These are phyloP conservation scores for Nemophila menziesii DNA, from an alignment of 257 asterid genomes.

Conservation along the genomic window DNA sequence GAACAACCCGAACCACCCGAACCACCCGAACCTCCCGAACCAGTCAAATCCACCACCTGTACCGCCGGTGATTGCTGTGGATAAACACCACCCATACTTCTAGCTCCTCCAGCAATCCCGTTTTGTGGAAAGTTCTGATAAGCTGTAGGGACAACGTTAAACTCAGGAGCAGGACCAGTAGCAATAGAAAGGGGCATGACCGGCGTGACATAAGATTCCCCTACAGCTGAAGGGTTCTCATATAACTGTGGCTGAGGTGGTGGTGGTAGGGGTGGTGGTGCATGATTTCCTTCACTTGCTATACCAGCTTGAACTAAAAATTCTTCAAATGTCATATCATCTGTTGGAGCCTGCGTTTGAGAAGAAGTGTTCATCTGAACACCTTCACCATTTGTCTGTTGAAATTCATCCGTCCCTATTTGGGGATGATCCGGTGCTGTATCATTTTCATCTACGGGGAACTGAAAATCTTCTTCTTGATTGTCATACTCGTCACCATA, in stretches of 20 bases:
- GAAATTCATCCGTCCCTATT: no score
- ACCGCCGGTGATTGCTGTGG: slow-evolving; percentile 15
- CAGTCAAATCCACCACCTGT: slow-evolving; percentile 44
- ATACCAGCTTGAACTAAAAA: no score
- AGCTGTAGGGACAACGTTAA: slow-evolving; percentile 5
- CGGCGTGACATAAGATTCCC: slow-evolving; percentile 20
- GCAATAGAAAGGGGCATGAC: slow-evolving; percentile 13
- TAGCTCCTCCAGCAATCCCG: slow-evolving; percentile 13
- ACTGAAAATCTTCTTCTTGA: no score
- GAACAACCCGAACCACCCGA: slow-evolving; percentile 27
- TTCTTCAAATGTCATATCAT: no score
- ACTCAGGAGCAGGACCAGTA: slow-evolving; percentile 3
- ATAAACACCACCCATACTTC: slow-evolving; percentile 25
- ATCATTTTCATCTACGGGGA: no score
- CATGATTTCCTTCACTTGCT: slow-evolving; percentile 19
- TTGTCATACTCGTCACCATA: no score
- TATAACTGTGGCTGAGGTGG: slow-evolving; percentile 21
- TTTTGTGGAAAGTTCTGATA: slow-evolving; percentile 26
- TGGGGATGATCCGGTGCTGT: no score
- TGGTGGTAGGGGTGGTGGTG: slow-evolving; percentile 20
- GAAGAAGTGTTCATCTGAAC: no score
- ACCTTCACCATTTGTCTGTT: neutral
- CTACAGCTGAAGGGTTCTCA: no score
- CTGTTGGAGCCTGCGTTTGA: no score
- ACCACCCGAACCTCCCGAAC: slow-evolving; percentile 43